A percentile compares a stretch with the other conserved stretches of the same genome.
phyloP scores from a whole-genome alignment of 2,329 filamentous ascomycete genomes.

The Phoma sp. region DNA sequence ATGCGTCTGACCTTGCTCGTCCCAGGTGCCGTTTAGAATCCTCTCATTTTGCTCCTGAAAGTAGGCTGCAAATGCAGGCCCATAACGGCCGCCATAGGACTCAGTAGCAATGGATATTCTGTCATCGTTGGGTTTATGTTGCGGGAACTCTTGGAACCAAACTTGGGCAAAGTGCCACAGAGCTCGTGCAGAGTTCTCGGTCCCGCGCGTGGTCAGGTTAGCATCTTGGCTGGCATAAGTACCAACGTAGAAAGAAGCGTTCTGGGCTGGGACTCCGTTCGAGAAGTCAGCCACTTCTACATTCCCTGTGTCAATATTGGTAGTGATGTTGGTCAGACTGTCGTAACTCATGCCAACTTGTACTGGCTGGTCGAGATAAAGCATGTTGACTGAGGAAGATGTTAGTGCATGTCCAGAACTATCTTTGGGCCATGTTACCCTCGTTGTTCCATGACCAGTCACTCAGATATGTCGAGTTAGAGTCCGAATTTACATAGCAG shows the following conservation, averaged over 20 bases:
- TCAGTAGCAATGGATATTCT: slow-evolving; percentile 40
- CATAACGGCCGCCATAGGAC: slow-evolving; percentile 62
- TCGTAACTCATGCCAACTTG: slow-evolving; percentile 63
- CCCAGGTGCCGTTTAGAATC: slow-evolving; percentile 45
- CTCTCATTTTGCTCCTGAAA: slow-evolving; percentile 62
- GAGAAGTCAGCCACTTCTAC: slow-evolving; percentile 29
- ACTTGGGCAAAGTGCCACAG: slow-evolving; percentile 29
- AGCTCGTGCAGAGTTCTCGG: slow-evolving; percentile 24
- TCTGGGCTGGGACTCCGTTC: slow-evolving; percentile 21
- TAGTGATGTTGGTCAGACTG: slow-evolving; percentile 42
- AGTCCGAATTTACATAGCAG: slow-evolving; percentile 53
- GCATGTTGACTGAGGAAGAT: slow-evolving; percentile 43
- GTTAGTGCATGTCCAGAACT: background rate
- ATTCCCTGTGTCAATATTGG: slow-evolving; percentile 26
- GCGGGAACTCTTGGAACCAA: slow-evolving; percentile 31
- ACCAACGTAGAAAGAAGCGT: slow-evolving; percentile 13
- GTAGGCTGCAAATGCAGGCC: slow-evolving; percentile 60
- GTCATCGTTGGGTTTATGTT: slow-evolving; percentile 26
- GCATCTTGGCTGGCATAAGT: slow-evolving; percentile 55
- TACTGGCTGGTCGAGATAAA: slow-evolving; percentile 74
- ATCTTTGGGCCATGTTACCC: slow-evolving; percentile 11
- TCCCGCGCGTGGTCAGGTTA: slow-evolving; percentile 56
- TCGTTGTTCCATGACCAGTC: slow-evolving; percentile 70
- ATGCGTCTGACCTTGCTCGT: slow-evolving; percentile 44
- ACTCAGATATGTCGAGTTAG: slow-evolving; percentile 60